Evolutionary conservation across 2,329 filamentous ascomycete species (phyloP).

Genomic region (Aspergillus spinulosporus): DNA sequence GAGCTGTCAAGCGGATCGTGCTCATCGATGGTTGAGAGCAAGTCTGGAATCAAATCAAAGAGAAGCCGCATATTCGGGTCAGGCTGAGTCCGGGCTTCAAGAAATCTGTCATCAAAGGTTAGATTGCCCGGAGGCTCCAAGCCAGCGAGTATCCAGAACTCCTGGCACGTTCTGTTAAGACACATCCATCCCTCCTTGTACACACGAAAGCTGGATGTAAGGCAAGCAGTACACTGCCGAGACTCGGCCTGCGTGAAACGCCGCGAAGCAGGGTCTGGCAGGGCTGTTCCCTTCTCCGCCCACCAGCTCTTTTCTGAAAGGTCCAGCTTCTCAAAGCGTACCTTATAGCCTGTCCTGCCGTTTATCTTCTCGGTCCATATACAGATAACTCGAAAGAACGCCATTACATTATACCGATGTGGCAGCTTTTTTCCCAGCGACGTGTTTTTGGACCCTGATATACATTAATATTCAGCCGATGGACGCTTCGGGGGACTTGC

Average conservation of each 20-base stretch:
- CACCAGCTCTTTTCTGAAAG: conserved; percentile 59
- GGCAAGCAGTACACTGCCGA: conserved; percentile 46
- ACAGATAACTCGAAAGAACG: conserved; percentile 67
- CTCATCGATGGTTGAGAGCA: conserved; percentile 41
- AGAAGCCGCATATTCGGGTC: conserved; percentile 36
- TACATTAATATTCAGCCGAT: neutral
- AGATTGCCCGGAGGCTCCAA: conserved; percentile 30
- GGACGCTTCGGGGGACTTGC: conserved; percentile 37
- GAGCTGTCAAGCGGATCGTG: conserved; percentile 40
- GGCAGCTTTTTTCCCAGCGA: conserved; percentile 53
- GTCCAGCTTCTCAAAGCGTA: conserved; percentile 67
- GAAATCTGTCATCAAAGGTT: conserved; percentile 58
- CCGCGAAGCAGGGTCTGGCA: conserved; percentile 29
- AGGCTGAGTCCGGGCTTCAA: conserved; percentile 55
- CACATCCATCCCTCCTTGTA: conserved; percentile 60
- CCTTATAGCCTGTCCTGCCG: conserved; percentile 51
- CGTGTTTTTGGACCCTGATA: conserved; percentile 53
- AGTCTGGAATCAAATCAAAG: conserved; percentile 43
- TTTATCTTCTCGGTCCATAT: conserved; percentile 64
- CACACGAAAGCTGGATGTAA: conserved; percentile 32
- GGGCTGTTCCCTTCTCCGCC: conserved; percentile 41
- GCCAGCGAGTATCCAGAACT: conserved; percentile 56
- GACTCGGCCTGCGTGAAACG: conserved; percentile 28
- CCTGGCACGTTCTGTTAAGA: conserved; percentile 51
- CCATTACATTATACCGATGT: conserved; percentile 65